phyloP scores from a whole-genome alignment of 2,329 filamentous ascomycete genomes.

The Pseudogymnoascus pannorum region DNA sequence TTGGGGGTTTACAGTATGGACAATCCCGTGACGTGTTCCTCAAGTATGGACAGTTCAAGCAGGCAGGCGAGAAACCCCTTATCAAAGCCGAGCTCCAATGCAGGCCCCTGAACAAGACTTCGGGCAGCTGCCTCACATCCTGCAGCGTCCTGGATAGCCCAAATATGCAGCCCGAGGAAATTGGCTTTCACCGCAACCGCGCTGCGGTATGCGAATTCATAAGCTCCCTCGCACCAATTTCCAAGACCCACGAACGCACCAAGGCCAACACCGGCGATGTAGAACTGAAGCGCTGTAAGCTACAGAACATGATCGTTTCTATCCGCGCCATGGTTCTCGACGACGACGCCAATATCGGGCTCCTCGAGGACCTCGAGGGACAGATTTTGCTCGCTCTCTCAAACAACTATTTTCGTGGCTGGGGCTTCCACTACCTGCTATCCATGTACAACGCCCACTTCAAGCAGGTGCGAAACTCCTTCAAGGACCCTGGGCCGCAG shows the following conservation, averaged over 20 bases:
- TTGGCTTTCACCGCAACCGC: slow-evolving; percentile 47
- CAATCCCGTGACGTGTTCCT: background rate
- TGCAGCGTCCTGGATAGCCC: background rate
- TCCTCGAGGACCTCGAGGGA: slow-evolving; percentile 46
- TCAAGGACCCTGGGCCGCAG: slow-evolving; percentile 53
- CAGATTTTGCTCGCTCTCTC: slow-evolving; percentile 45
- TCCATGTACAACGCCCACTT: slow-evolving; percentile 49
- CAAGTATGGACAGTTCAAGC: background rate
- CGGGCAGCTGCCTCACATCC: background rate
- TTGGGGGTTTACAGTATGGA: background rate
- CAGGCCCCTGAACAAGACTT: background rate
- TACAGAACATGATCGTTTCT: slow-evolving; percentile 28
- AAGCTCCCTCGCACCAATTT: slow-evolving; percentile 35
- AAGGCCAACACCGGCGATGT: background rate
- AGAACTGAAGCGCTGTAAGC: slow-evolving; percentile 15
- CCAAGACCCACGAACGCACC: background rate
- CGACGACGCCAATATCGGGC: slow-evolving; percentile 37
- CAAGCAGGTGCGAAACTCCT: slow-evolving; percentile 52
- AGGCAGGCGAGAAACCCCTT: background rate
- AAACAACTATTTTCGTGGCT: slow-evolving; percentile 37
- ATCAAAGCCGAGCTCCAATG: slow-evolving; percentile 1
- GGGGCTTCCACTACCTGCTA: slow-evolving; percentile 52
- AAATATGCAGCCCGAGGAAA: slow-evolving; percentile 28
- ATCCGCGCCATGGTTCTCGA: slow-evolving; percentile 31
- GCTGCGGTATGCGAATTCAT: slow-evolving; percentile 44